Conservation (phyloP, 1,284 basidiomycete species). For the Microbotryum saponariae region DNA sequence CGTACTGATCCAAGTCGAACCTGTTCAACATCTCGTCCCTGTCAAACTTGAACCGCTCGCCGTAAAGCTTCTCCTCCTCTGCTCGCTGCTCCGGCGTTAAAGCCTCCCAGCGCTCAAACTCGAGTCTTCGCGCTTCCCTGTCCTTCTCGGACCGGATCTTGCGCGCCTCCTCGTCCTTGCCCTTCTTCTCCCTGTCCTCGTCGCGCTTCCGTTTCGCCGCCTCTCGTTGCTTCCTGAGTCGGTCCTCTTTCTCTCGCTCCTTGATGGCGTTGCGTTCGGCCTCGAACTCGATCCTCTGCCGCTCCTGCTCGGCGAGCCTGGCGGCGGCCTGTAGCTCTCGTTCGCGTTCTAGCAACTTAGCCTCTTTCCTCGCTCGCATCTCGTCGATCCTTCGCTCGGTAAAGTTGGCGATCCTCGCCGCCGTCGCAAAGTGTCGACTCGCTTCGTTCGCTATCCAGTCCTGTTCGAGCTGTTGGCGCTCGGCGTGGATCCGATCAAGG, state of each 20-base stretch:
- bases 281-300: constrained; percentile 1
- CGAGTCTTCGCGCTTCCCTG: constrained; percentile 21
- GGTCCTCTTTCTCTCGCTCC: constrained; percentile 27
- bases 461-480: constrained; percentile 18
- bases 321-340: constrained; percentile 1
- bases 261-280: neutral
- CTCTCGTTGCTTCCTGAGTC: constrained; percentile 28
- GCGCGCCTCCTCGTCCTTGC: constrained; percentile 24
- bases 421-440: constrained; percentile 21
- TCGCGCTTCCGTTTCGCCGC: constrained; percentile 26
- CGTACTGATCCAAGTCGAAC: constrained; percentile 4
- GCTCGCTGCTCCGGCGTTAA: constrained; percentile 29
- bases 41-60: constrained; percentile 4
- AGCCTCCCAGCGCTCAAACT: constrained; percentile 21
- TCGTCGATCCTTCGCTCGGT: constrained; percentile 17
- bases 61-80: constrained; percentile 19
- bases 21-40: constrained; percentile 3
- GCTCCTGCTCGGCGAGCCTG: constrained; percentile 6
- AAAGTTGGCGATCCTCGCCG: constrained; percentile 16
- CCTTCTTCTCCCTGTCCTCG: constrained; percentile 24
- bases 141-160: constrained; percentile 20
- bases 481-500: constrained; percentile 14
- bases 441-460: constrained; percentile 21
- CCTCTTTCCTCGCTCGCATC: constrained; percentile 14
- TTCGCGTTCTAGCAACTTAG: neutral